Conservation (phyloP, 2,329 filamentous ascomycete genomes). For the Didymella arachidicola region DNA sequence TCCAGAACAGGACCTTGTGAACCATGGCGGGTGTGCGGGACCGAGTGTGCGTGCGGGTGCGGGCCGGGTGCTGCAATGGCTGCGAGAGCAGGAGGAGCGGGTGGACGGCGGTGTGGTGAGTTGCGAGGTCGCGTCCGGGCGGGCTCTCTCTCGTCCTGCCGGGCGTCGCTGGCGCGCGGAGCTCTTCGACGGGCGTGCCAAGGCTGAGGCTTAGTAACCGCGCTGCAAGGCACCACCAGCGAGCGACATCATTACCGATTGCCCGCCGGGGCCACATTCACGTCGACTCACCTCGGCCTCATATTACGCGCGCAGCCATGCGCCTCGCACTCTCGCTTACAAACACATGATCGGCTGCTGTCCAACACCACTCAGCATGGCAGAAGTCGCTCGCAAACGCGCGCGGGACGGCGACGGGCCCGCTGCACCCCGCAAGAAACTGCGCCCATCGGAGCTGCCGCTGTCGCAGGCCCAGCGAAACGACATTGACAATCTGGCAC, state of each 20-base stretch:
- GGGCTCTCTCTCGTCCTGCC: background rate
- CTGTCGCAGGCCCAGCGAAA: conserved; percentile 75
- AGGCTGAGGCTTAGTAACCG: no score
- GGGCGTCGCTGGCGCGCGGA: conserved; percentile 22
- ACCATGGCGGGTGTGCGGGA: conserved; percentile 52
- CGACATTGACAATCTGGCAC: conserved; percentile 77
- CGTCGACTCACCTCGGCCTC: conserved; percentile 12
- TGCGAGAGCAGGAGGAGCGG: conserved; percentile 27
- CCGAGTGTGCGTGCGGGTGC: conserved; percentile 13
- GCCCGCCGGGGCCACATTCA: conserved; percentile 3
- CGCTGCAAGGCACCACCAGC: background rate
- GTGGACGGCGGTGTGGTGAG: conserved; percentile 29
- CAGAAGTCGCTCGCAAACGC: conserved; percentile 44
- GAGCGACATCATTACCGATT: background rate
- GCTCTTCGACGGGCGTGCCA: conserved; percentile 16
- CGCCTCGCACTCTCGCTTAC: conserved; percentile 12
- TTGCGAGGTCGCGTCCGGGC: conserved; percentile 29
- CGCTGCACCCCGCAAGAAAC: conserved; percentile 60
- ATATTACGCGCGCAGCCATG: conserved; percentile 4
- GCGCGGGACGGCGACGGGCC: conserved; percentile 40
- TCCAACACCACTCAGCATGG: conserved; percentile 35
- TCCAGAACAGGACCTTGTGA: conserved; percentile 77
- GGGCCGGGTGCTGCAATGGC: conserved; percentile 18
- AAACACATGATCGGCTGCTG: conserved; percentile 6
- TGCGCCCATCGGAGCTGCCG: conserved; percentile 78